A percentile compares a stretch with the other conserved stretches of the same genome.
phyloP scores from a whole-genome alignment of 1,139 yeast genomes.

The Kodamaea plutei region DNA sequence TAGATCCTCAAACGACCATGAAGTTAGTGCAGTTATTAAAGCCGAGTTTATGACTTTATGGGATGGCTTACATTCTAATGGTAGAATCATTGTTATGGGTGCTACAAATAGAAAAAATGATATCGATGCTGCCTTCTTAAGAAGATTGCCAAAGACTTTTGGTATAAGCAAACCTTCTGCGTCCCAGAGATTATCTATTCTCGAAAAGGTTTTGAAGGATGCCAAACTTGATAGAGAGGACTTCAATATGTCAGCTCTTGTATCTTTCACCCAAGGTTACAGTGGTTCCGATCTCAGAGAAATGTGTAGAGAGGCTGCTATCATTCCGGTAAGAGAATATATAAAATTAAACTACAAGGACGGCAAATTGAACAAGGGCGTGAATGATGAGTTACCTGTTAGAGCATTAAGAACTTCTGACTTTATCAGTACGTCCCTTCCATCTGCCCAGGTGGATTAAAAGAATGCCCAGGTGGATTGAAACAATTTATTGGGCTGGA shows the following conservation, averaged over 20 bases:
- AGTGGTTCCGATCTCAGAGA: constrained; percentile 94
- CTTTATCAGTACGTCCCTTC: constrained; percentile 36
- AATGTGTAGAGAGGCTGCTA: constrained; percentile 88
- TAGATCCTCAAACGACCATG: constrained; percentile 83
- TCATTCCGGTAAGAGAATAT: constrained; percentile 83
- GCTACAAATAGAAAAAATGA: constrained; percentile 93
- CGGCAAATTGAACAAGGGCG: constrained; percentile 36
- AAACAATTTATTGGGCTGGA: too few relatives aligned
- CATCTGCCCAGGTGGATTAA: constrained; percentile 31
- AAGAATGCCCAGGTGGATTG: too few relatives aligned
- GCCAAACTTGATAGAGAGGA: constrained; percentile 52
- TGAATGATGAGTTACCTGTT: constrained; percentile 28
- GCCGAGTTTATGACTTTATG: constrained; percentile 98
- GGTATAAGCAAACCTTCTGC: constrained; percentile 71
- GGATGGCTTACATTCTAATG: constrained; percentile 84
- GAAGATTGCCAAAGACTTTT: constrained; percentile 91
- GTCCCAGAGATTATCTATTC: constrained; percentile 65
- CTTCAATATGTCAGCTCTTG: constrained; percentile 62
- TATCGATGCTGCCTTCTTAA: constrained; percentile 85
- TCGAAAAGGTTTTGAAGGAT: constrained; percentile 61
- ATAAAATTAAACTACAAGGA: constrained; percentile 48
- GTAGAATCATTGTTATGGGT: constrained; percentile 83
- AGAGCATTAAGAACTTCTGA: constrained; percentile 46
- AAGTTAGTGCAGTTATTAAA: constrained; percentile 90
- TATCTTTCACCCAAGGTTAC: constrained; percentile 62